Evolutionary conservation across 306 rosid species (phyloP), one percentile per base, ranked within the genome.

Genomic region (Luffa aegyptiaca): DNA sequence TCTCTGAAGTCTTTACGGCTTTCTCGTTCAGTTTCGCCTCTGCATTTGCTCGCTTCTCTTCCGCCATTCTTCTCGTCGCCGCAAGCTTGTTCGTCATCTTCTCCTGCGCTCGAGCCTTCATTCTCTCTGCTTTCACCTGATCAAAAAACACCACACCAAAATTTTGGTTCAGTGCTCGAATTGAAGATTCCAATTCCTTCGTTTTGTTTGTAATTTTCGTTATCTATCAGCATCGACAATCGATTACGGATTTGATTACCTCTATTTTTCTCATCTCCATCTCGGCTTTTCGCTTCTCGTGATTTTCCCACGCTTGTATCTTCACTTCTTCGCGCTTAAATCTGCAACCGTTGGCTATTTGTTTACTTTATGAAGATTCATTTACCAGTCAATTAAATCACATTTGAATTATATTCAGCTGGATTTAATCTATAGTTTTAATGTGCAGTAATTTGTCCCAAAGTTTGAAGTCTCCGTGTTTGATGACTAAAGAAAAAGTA

Each of bases 241-340:
- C 16, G 16, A 10, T 48, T 48, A 48, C 10, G 52, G 14, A 48
- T 13, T n/a, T 10, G 13, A 17, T 46, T 90, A 92, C 98, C 97
- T 95, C 98, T 88, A 92, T 88, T 87, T 88, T 95, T 85, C 83
- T 93, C 96, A 90, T 88, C 81, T 95, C 96, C 96, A 89, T 90
- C 81, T 95, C 98, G 76, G 93, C 97, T 86, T 89, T 95, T 86
- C 97, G 90, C 81, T 89, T 91, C 89, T 91, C 93, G 68, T 92
- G 97, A 78, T 95, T 95, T 79, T 95, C 96, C 97, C 98, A 92
- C 8, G 96, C 97, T 79, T 92, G 93, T 81, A 95, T 95, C 90
- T 86, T 95, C 81, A 95, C 88, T 84, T 95, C 97, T 84, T 95
- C 98, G 21, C 96, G 90, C 89, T 91, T 95, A 77, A 91, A 95